Evolutionary conservation across 2,329 filamentous ascomycete genomes (phyloP).

Genomic region (Diatrype stigma): DNA sequence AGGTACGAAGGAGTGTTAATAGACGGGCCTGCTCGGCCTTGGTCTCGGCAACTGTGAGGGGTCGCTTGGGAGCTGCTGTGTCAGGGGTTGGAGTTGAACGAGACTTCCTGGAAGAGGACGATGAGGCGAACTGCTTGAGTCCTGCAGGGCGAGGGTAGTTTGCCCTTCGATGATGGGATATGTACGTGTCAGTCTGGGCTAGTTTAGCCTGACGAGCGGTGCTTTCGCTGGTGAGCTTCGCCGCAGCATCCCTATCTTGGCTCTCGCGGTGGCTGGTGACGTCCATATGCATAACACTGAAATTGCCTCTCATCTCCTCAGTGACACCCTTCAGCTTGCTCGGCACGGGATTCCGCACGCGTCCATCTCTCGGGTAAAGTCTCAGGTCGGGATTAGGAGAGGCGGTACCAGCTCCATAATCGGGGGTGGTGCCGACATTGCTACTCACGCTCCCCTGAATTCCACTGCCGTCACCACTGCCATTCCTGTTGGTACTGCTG

Average conservation of each 20-base stretch:
- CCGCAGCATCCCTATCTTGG: constrained; percentile 47
- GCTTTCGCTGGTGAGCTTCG: constrained; percentile 58
- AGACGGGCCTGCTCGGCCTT: constrained; percentile 59
- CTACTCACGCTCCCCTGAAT: neutral
- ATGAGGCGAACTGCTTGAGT: constrained; percentile 20
- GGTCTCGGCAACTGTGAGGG: constrained; percentile 42
- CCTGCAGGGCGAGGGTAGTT: constrained; percentile 28
- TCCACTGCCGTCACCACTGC: neutral
- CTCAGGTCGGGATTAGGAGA: constrained; percentile 20
- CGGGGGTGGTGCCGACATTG: neutral
- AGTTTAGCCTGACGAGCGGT: constrained; percentile 55
- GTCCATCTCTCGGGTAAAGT: constrained; percentile 38
- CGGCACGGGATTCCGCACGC: constrained; percentile 55
- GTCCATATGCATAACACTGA: constrained; percentile 60
- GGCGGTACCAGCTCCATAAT: neutral
- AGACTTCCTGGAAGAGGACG: constrained; percentile 15
- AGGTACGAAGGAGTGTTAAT: constrained; percentile 50
- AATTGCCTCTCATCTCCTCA: constrained; percentile 54
- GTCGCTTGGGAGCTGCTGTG: constrained; percentile 14
- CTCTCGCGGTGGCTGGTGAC: constrained; percentile 41
- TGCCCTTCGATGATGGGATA: constrained; percentile 42
- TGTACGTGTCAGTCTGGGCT: constrained; percentile 51
- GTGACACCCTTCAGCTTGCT: constrained; percentile 59
- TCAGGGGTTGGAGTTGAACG: constrained; percentile 8
- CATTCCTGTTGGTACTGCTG: neutral